Base-by-base conservation (phyloP, 1,284 basidiomycete species). In the Austropuccinia psidii region DNA sequence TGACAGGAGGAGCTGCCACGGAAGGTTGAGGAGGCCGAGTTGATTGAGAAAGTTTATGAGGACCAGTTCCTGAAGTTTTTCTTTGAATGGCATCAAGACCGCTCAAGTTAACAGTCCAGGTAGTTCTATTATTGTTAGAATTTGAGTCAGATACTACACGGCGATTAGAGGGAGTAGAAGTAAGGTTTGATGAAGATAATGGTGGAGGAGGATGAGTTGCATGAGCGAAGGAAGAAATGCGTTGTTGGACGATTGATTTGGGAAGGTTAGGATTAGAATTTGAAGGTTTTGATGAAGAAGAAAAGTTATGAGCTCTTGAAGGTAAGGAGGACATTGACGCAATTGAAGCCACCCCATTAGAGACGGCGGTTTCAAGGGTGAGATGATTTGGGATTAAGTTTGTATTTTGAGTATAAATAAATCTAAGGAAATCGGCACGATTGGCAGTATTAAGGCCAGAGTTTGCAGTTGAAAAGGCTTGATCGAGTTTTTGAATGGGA, bases 321-420 rank as follows among this genome's bases (percentile, higher is more conserved):
- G 54, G 54, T n/a, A n/a, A n/a, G 35, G 29, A 33, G 24, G 29
- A 17, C 61, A 65, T 57, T 35, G 70, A 73, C 17, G 70, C 64
- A 29, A 73, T 1, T 17, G 70, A 49, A 31, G 39, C 47, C 17
- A 52, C 47, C 3, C 70, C 70, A 15, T 47, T 61, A 29, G 60
- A 47, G 8, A 73, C 70, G 60, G 70, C 70, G 15, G 60, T 43
- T 8, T 73, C 70, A 24, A 73, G 35, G 19, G 19, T 57, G 29
- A 54, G 37, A 29, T 58, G 27, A 24, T 37, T 52, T 35, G 43
- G 37, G 17, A 73, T 60, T 27, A 73, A 29, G 31, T 65, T 29
- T 1, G 70, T 49, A 27, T 73, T 73, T 43, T 73, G 70, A 4
- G 70, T 64, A 52, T 73, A 73, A 27, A 73, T 41, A 35, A 73